Evolutionary conservation across 2,329 filamentous ascomycete genomes (phyloP).

Genomic region (Aureobasidium musti): DNA sequence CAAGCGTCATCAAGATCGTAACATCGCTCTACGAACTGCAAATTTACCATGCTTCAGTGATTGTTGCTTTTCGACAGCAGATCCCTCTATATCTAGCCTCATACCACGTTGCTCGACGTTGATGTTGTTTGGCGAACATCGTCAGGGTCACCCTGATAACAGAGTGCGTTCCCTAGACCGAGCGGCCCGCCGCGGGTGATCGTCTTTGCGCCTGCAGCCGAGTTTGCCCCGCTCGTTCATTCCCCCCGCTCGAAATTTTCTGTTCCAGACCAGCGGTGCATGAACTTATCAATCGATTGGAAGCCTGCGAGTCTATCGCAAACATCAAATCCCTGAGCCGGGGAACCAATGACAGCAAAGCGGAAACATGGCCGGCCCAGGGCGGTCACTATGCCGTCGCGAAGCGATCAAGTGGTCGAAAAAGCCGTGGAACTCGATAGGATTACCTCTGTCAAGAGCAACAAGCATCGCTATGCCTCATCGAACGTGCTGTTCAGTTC

Average conservation of each 20-base stretch:
- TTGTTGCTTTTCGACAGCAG: too few species aligned
- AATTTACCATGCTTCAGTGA: too few species aligned
- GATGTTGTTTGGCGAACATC: too few species aligned
- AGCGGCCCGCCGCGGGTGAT: background rate
- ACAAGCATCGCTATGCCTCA: background rate
- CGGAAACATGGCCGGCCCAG: background rate
- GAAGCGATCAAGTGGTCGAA: background rate
- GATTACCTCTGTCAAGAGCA: background rate
- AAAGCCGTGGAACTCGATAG: background rate
- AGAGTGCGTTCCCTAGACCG: background rate
- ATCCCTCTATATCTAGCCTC: too few species aligned
- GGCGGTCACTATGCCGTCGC: background rate
- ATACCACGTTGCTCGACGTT: too few species aligned
- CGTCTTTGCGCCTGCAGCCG: background rate
- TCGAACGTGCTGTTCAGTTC: conserved; percentile 5
- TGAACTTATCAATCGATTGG: background rate
- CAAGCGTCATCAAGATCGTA: too few species aligned
- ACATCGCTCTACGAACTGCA: too few species aligned
- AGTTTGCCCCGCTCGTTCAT: background rate
- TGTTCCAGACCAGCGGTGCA: background rate
- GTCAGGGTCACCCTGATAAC: background rate
- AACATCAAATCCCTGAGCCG: background rate
- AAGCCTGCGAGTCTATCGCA: too few species aligned
- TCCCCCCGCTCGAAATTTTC: background rate
- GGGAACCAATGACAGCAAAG: background rate